phyloP scores from a whole-genome alignment of 306 rosid genomes.

The Sesbania bispinosa region DNA sequence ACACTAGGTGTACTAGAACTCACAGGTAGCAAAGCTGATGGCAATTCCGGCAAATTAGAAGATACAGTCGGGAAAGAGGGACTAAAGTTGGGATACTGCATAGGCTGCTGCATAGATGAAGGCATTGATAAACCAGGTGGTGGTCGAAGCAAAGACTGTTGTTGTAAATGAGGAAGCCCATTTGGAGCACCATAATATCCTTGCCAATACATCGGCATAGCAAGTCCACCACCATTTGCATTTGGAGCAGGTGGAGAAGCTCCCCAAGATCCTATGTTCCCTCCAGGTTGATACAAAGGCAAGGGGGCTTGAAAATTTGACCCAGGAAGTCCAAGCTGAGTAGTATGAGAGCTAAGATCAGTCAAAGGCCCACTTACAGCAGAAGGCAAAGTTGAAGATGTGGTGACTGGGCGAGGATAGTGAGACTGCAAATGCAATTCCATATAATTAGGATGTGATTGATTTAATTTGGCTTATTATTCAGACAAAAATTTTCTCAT shows the following conservation, averaged over 20 bases:
- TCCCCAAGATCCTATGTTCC: constrained; percentile 81
- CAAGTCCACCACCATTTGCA: constrained; percentile 72
- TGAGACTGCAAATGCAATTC: constrained; percentile 71
- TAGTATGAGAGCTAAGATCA: constrained; percentile 58
- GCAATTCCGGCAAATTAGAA: constrained; percentile 61
- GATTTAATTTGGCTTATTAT: neutral
- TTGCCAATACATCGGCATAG: constrained; percentile 95
- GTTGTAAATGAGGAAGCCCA: constrained; percentile 79
- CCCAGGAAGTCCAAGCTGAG: constrained; percentile 72
- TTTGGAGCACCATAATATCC: constrained; percentile 87
- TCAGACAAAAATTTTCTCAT: neutral
- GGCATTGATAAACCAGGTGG: constrained; percentile 81
- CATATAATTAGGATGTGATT: constrained; percentile 19
- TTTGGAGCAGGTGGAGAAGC: constrained; percentile 65
- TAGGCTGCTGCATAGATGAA: constrained; percentile 69
- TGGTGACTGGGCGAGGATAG: constrained; percentile 54
- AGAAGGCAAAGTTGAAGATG: constrained; percentile 60
- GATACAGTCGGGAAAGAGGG: constrained; percentile 56
- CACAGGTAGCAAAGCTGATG: constrained; percentile 48
- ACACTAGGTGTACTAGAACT: constrained; percentile 41
- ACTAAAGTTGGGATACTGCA: constrained; percentile 71
- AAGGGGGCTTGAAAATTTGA: constrained; percentile 66
- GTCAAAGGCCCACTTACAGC: constrained; percentile 63
- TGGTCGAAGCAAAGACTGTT: constrained; percentile 77
- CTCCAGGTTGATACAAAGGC: constrained; percentile 91